Evolutionary conservation across 2,329 filamentous ascomycete species (phyloP), one percentile per base, ranked within the genome.

Genomic region (Claviceps maximensis): DNA sequence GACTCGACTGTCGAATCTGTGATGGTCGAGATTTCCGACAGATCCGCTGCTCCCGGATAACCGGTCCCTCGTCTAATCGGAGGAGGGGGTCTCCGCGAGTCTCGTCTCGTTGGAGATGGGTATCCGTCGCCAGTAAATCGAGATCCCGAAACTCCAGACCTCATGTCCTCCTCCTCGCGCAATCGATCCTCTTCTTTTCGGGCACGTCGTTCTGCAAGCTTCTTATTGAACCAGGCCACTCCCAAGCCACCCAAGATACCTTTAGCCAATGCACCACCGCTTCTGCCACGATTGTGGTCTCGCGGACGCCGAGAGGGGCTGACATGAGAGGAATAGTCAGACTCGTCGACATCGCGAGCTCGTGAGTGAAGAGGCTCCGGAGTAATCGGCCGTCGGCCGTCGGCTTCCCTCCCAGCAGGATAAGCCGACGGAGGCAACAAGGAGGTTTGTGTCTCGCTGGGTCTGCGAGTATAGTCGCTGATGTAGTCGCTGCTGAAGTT

Each of bases 81-180:
- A 9, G 63, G 58, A 12, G 60, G 60, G 9, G 63, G 60, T n/a
- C 67, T 62, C 4, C 65, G 66, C 17, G 61, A 60, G 31, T 60
- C 55, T 41, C 59, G 69, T 48, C 75, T 69, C 0, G 71, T 65
- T 2, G 78, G 75, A 17, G 74, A 74, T 3, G 72, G 70, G 55
- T 77, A 73, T 27, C 83, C 83, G 63, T 89, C 86, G 29, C 80
- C 85, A 2, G 85, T 88, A 56, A 80, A 88, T 59, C 75, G 75
- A 23, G 82, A 79, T n/a, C 77, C 74, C 33, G 76, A 76, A 38
- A 78, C 79, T 5, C 86, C 77, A 23, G 80, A 78, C 51, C 80
- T 76, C 58, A 69, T 60, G 2, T 82, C 74, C 53, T 83, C 78
- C 65, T 80, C 65, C 5, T 74, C 69, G 36, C 62, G 63, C 4